Evolutionary conservation across 2,329 filamentous ascomycete genomes (phyloP).

Genomic region (Ceratocystis papillata): DNA sequence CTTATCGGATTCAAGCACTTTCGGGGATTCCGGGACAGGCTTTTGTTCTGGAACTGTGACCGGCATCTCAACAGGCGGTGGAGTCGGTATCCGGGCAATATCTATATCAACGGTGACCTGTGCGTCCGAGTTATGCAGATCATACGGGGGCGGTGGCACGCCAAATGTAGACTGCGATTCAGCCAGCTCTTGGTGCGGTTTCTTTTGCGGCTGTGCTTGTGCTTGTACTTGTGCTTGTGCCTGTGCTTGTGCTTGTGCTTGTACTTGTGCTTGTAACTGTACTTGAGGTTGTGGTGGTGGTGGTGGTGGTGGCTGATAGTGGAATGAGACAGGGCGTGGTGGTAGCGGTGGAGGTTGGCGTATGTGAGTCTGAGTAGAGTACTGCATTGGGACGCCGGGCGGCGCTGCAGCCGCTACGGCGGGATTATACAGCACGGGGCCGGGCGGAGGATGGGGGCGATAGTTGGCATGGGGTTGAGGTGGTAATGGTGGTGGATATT

Average conservation of each 20-base stretch:
- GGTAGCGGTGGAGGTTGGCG: constrained; percentile 7
- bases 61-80: constrained; percentile 8
- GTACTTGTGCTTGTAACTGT: background rate
- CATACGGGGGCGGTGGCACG: background rate
- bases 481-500: background rate
- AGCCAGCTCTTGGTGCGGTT: too few relatives aligned
- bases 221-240: too few relatives aligned
- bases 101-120: background rate
- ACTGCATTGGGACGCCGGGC: constrained; percentile 14
- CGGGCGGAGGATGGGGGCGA: background rate
- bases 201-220: too few relatives aligned
- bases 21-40: background rate
- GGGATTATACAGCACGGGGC: constrained; percentile 12
- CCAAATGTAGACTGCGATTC: background rate
- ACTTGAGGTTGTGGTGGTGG: background rate
- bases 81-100: background rate
- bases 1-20: background rate
- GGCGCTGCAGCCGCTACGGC: constrained; percentile 11
- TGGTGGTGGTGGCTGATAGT: background rate
- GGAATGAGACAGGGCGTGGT: background rate
- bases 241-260: too few relatives aligned
- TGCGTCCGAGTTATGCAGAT: background rate
- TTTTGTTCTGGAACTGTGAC: background rate
- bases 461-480: background rate
- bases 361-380: background rate